Evolutionary conservation across 768 basidiomycete genomes (phyloP).

Genomic region (Suillus occidentalis): DNA sequence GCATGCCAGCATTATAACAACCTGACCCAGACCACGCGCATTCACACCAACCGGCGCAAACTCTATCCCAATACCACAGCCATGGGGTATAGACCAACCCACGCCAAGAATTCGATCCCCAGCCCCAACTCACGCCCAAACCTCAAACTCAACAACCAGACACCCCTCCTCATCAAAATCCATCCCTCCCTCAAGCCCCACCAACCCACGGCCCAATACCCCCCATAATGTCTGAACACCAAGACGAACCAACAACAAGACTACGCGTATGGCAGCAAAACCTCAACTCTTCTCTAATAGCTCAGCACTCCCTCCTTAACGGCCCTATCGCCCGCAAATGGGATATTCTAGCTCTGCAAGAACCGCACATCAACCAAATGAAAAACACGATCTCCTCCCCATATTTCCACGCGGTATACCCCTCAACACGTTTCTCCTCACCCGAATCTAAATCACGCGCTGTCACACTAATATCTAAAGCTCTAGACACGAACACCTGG

Average conservation of each 20-base stretch:
- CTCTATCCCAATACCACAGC: not conserved
- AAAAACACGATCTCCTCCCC: not conserved
- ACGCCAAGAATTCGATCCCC: not conserved
- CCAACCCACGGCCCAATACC: not conserved
- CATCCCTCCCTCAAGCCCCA: not conserved
- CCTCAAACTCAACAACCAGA: too few species aligned
- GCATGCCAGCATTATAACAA: not conserved
- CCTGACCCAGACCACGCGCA: not conserved
- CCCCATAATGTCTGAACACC: not conserved
- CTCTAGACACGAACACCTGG: slow-evolving; percentile 10
- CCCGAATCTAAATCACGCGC: not conserved
- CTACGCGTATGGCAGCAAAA: not conserved
- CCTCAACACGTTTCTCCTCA: not conserved
- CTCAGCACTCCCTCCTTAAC: not conserved
- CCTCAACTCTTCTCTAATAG: not conserved
- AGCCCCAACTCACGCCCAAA: too few species aligned
- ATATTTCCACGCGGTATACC: not conserved
- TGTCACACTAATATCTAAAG: slow-evolving; percentile 10
- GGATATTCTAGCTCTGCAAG: slow-evolving; percentile 36
- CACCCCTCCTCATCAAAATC: too few species aligned
- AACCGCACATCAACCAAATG: not conserved
- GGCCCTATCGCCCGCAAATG: slow-evolving; percentile 1
- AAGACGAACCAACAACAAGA: not conserved
- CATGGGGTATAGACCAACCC: not conserved
- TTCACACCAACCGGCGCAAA: not conserved